A percentile compares a stretch with the other conserved stretches of the same genome.
Conservation (phyloP, 371 early-diverging fungal genomes). For the Rhizopus stolonifer region DNA sequence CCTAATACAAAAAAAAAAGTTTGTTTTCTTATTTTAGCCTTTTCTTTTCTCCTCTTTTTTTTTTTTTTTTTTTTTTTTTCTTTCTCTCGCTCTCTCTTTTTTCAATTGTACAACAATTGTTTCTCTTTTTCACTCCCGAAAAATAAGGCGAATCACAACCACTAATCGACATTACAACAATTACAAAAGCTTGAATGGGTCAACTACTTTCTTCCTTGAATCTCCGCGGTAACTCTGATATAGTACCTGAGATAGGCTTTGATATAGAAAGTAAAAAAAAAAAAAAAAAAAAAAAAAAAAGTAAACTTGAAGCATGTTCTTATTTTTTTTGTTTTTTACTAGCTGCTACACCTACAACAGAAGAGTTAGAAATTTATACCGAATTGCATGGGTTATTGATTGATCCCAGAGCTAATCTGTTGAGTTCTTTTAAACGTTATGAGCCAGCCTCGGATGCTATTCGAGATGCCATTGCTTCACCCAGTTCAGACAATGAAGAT, state of each 20-base stretch:
- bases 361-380: slow-evolving; percentile 52
- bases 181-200: slow-evolving; percentile 26
- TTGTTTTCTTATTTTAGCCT: slow-evolving; percentile 4
- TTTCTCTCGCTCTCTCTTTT: slow-evolving; percentile 3
- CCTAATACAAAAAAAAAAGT: background rate
- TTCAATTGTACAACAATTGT: slow-evolving; percentile 6
- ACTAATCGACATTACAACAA: no score
- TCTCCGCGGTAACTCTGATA: slow-evolving; percentile 35
- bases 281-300: no score
- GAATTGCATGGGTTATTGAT: slow-evolving; percentile 47
- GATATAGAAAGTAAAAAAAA: slow-evolving; percentile 53
- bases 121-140: background rate
- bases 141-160: background rate
- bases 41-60: background rate
- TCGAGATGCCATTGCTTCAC: slow-evolving; percentile 79
- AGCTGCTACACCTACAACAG: slow-evolving; percentile 56
- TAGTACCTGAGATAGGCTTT: slow-evolving; percentile 48
- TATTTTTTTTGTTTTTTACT: slow-evolving; percentile 1
- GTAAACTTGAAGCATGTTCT: no score
- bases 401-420: slow-evolving; percentile 44
- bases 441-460: slow-evolving; percentile 41
- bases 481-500: slow-evolving; percentile 79
- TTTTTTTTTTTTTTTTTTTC: slow-evolving; percentile 3
- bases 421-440: slow-evolving; percentile 56
- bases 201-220: slow-evolving; percentile 43